Percentiles rank a stretch among this genome's conserved stretches.
These are phyloP conservation scores for Daldinia grandis DNA, from an alignment of 495 filamentous ascomycete genomes.

Conservation along the genomic window DNA sequence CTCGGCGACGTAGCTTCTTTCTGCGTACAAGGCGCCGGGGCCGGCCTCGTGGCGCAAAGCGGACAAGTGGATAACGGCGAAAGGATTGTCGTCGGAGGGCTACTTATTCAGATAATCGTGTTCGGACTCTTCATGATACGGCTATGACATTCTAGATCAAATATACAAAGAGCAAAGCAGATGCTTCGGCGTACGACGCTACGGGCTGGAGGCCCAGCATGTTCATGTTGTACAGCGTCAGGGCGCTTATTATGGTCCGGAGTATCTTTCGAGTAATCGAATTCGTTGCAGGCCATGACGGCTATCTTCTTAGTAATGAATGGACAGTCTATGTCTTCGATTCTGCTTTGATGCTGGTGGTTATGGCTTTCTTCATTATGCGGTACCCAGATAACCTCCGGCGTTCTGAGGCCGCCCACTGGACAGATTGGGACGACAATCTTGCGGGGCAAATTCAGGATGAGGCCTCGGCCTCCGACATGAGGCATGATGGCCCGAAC, in stretches of 20 bases:
- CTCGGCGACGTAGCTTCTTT: slow-evolving; percentile 56
- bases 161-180: slow-evolving; percentile 14
- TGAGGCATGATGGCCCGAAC: background rate
- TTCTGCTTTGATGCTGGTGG: slow-evolving; percentile 62
- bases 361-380: slow-evolving; percentile 52
- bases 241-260: slow-evolving; percentile 67
- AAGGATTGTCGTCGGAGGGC: slow-evolving; percentile 54
- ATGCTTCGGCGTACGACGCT: background rate
- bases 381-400: slow-evolving; percentile 20
- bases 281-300: slow-evolving; percentile 63
- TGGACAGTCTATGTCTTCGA: slow-evolving; percentile 71
- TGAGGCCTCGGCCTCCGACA: background rate
- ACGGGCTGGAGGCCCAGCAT: slow-evolving; percentile 60
- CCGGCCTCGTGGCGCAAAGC: slow-evolving; percentile 46
- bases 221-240: slow-evolving; percentile 61
- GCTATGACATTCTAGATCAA: slow-evolving; percentile 51
- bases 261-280: slow-evolving; percentile 68
- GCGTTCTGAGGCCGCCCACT: background rate
- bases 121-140: slow-evolving; percentile 61
- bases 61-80: slow-evolving; percentile 48
- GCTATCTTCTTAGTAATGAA: slow-evolving; percentile 61
- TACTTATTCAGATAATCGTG: slow-evolving; percentile 60
- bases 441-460: slow-evolving; percentile 7
- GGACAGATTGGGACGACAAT: background rate
- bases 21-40: slow-evolving; percentile 51